These are phyloP conservation scores for Quercus glauca DNA, from an alignment of 306 rosid species.

Conservation along the genomic window DNA sequence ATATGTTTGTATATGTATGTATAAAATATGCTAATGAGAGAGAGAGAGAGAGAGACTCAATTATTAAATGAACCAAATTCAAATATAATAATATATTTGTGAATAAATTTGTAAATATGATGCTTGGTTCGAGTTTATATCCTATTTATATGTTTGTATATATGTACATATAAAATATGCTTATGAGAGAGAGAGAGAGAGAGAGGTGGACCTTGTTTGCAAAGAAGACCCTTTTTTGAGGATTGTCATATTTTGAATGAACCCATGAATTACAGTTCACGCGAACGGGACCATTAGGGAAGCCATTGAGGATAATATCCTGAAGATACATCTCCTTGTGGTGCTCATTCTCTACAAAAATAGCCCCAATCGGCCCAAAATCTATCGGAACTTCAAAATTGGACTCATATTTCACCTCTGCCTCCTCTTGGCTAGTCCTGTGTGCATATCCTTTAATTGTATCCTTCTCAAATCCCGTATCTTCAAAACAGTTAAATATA, in stretches of 20 bases:
- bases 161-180: too few relatives aligned
- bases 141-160: too few relatives aligned
- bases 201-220: constrained; percentile 44
- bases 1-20: too few relatives aligned
- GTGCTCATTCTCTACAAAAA: constrained; percentile 65
- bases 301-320: constrained; percentile 46
- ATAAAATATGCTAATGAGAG: too few relatives aligned
- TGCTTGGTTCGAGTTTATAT: too few relatives aligned
- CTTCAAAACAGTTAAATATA: constrained; percentile 19
- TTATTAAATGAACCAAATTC: too few relatives aligned
- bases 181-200: too few relatives aligned
- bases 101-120: too few relatives aligned
- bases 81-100: too few relatives aligned
- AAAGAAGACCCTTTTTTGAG: constrained; percentile 58
- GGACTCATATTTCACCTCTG: constrained; percentile 37
- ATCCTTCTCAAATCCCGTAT: constrained; percentile 45
- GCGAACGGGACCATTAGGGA: constrained; percentile 32
- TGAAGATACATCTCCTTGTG: constrained; percentile 45
- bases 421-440: not conserved
- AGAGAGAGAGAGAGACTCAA: too few relatives aligned
- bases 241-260: constrained; percentile 55
- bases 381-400: constrained; percentile 34
- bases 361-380: constrained; percentile 64
- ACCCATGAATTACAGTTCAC: constrained; percentile 65
- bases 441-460: constrained; percentile 34